phyloP scores from a whole-genome alignment of 225 moss, liverwort and hornwort genomes.

The Pleurozium schreberi region DNA sequence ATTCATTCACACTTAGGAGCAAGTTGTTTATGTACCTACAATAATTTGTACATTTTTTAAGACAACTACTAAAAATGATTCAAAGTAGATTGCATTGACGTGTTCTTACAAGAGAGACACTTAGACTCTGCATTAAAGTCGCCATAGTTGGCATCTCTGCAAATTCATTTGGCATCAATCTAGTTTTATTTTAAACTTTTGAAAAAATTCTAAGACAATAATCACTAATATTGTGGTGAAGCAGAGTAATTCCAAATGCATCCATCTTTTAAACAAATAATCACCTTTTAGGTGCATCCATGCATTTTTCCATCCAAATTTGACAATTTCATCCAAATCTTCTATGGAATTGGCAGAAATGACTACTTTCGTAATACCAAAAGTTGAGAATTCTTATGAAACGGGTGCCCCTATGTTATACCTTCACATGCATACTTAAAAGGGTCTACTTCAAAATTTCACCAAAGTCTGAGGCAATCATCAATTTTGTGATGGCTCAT shows the following conservation, averaged over 20 bases:
- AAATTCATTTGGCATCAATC: not conserved
- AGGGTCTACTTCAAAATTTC: not conserved
- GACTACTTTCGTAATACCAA: not conserved
- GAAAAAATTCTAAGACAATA: rapidly evolving
- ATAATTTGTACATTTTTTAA: not conserved
- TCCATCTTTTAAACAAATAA: not conserved
- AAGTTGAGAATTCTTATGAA: not conserved
- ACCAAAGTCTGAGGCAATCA: not conserved
- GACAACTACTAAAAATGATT: not conserved
- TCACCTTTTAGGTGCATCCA: not conserved
- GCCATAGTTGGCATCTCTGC: rapidly evolving
- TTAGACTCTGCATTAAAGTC: not conserved
- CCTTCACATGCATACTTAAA: not conserved
- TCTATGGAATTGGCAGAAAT: too few species aligned
- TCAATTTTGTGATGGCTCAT: not conserved
- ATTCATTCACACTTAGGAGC: not conserved
- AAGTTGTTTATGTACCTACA: not conserved
- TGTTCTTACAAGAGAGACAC: not conserved
- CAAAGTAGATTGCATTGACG: not conserved
- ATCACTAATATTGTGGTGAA: not conserved
- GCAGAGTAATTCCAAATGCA: not conserved
- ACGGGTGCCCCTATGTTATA: not conserved
- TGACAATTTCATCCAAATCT: not conserved
- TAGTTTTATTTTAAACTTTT: not conserved
- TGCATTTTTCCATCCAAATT: not conserved